Percentiles rank a stretch among this genome's conserved stretches.
phyloP scores from a whole-genome alignment of 129 eudicot species.

The Flaveria robusta region DNA sequence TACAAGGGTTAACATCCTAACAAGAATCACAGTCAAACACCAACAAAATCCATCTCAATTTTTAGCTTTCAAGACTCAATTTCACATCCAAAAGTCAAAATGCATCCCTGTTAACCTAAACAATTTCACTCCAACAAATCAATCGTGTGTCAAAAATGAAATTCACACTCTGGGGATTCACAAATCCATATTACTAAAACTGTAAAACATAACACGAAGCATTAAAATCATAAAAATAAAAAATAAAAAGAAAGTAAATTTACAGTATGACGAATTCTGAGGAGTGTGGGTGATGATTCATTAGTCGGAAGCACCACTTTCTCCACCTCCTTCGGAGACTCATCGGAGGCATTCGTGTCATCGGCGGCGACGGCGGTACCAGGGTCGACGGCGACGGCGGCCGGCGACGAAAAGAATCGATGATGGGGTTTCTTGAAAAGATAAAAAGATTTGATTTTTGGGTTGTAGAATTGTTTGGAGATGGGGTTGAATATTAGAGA shows the following conservation, averaged over 20 bases:
- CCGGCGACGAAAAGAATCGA: constrained; percentile 36
- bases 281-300: constrained; percentile 70
- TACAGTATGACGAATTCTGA: constrained; percentile 94
- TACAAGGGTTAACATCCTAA: too few species aligned
- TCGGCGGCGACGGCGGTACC: constrained; percentile 27
- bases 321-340: constrained; percentile 34
- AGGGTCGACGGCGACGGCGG: constrained; percentile 56
- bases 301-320: constrained; percentile 79
- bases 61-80: background rate
- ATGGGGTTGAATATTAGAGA: constrained; percentile 27
- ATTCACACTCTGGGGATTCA: background rate
- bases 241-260: background rate
- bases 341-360: constrained; percentile 17
- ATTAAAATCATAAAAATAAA: background rate
- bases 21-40: too few species aligned
- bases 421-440: constrained; percentile 33
- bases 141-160: background rate
- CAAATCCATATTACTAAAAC: background rate
- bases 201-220: background rate
- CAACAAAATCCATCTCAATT: too few species aligned
- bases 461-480: constrained; percentile 22
- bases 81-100: constrained; percentile 27
- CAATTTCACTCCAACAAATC: background rate
- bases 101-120: constrained; percentile 3
- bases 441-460: constrained; percentile 20